Evolutionary conservation across 2,329 filamentous ascomycete species (phyloP), one percentile per base, ranked within the genome.

Genomic region (Tolypocladium cylindrosporum): DNA sequence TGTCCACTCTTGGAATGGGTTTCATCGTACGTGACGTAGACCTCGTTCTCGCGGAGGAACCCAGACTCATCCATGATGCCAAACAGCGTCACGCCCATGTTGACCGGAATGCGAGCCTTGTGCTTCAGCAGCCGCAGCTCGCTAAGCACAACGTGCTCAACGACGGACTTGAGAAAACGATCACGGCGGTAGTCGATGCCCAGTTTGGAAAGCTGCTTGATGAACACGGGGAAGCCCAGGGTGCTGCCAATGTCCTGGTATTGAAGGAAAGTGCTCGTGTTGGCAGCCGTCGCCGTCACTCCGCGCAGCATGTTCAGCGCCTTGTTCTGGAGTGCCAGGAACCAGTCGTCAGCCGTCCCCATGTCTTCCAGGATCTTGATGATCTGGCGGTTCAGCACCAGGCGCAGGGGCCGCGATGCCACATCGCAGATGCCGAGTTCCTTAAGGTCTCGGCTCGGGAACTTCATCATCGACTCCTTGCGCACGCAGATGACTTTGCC

Each of bases 341-440:
- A 93, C 68, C 82, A 87, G 0, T 71, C 58, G 1, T 74, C 66
- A 0, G 76, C 67, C 0, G 88, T 84, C 0, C 80, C 79, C 69
- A 93, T 84, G 62, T 95, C 91, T 66, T 96, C 91, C 1, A 96
- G 70, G 6, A 95, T 91, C 68, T 95, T 95, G 72, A 95, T 91
- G 60, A 92, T 77, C 62, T 90, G 89, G 1, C 88, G 84, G 65
- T 95, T 95, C 1, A 95, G 78, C 21, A 85, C 82, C 63, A 92
- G 77, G 0, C 82, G 82, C 8, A 93, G 78, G 0, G 89, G 86
- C 55, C 79, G 83, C 42, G 83, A 84, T 0, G 84, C 85, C 48
- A 83, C 79, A 53, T 87, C 88, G 65, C 88, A 92, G 51, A 91
- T 89, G 60, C 88, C 89, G 1, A 93, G 75, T 55, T 87, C 79